Percentiles rank a stretch among this genome's conserved stretches.
Evolutionary conservation across 257 asterid genomes (phyloP).

Genomic region (Cynanchum wilfordii): DNA sequence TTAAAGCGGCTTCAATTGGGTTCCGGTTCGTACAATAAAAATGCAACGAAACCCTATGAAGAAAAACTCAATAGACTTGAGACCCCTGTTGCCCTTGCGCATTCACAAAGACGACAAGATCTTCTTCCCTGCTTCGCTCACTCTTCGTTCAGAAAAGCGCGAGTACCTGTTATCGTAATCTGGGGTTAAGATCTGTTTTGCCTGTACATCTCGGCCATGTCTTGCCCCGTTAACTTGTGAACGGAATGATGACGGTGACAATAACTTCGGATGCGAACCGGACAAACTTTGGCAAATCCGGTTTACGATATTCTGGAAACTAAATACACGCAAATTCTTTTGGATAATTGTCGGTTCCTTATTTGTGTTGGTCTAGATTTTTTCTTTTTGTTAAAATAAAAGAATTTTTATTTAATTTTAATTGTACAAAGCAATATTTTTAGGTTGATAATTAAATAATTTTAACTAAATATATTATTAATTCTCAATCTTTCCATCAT

Average conservation of each 20-base stretch:
- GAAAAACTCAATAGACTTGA: too few species aligned
- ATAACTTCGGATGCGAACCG: neutral
- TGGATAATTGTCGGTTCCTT: too few species aligned
- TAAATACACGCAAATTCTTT: too few species aligned
- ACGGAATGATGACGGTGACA: neutral
- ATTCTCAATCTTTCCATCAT: too few species aligned
- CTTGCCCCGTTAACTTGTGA: neutral
- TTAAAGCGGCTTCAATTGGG: neutral
- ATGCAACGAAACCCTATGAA: neutral
- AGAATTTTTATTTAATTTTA: too few species aligned
- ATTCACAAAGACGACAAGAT: too few species aligned
- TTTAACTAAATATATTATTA: too few species aligned
- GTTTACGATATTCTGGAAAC: neutral
- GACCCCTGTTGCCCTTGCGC: too few species aligned
- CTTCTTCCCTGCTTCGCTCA: neutral
- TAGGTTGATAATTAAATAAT: too few species aligned
- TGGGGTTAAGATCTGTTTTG: neutral
- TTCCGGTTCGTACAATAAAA: neutral
- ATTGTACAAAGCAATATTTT: too few species aligned
- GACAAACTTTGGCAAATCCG: neutral
- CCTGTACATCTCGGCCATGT: neutral
- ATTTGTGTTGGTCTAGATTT: too few species aligned
- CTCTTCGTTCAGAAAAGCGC: neutral
- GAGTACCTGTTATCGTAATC: neutral
- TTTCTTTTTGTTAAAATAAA: too few species aligned